Evolutionary conservation across 2,329 filamentous ascomycete genomes (phyloP), one percentile per base, ranked within the genome.

Genomic region (Apiospora saccharicola): DNA sequence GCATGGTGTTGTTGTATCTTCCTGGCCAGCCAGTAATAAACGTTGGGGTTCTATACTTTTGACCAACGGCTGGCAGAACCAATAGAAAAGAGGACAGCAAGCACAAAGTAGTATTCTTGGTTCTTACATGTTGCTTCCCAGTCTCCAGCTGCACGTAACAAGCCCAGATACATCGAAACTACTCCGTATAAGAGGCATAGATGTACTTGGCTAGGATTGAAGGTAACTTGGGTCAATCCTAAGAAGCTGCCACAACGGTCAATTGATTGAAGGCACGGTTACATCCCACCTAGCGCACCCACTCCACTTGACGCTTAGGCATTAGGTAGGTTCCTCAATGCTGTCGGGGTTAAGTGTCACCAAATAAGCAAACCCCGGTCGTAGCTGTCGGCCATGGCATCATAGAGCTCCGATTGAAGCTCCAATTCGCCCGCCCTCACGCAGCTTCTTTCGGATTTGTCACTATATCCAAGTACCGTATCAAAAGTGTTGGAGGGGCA

Each of bases 331-430:
- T 10, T 26, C 37, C 37, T 41, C 37, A 41, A 41, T 41, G 37
- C 37, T 8, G 30, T 61, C 53, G 53, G 53, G 53, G 16, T 61
- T 61, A 61, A 61, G 37, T 41, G 37, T 10, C 53, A 61, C 19
- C 7, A 10, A 26, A 57, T 22, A 57, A 53, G n/a, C 26, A 57
- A 37, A 22, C 53, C 53, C 53, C 30, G 53, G 53, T n/a, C 30
- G 34, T 22, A 34, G 16, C 53, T 37, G 12, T 37, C 53, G 53
- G 53, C 53, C 53, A 61, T 64, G 57, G 16, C 57, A 64, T 64
- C 57, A 64, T 64, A 64, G 57, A 64, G 41, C 57, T n/a, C 22
- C 57, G 8, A 64, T 64, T 34, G 34, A 64, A 61, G 53, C 53
- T 61, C 53, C 53, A 41, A 16, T 24, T 30, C 26, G 43, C 24